Evolutionary conservation across 2,329 filamentous ascomycete genomes (phyloP), one percentile per base, ranked within the genome.

Genomic region (Sclerotiophoma versabilis): DNA sequence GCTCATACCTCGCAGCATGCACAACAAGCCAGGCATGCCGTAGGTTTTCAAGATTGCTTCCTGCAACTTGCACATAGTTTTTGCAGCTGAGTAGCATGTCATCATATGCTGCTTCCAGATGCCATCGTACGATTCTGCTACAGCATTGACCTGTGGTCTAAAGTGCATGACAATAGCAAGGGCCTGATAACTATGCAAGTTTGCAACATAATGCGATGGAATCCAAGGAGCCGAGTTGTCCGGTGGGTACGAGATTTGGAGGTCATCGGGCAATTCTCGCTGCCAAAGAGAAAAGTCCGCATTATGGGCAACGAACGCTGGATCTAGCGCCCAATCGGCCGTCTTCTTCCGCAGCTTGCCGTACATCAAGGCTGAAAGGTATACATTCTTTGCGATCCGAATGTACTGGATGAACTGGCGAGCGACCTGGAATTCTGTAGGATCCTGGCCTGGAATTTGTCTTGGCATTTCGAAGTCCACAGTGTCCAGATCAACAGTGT

Each of bases 1-100:
- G 75, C 93, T 96, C 72, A 96, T 92, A 32, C 93, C 93, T 62
- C 93, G 85, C 68, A 93, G 89, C 93, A 97, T 97, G 76, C 89
- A 96, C 64, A 95, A 83, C 14, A 98, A 80, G 0, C 93, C 93
- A 14, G 84, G 84, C 56, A 96, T 79, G 2, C 92, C 91, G 73
- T 88, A 96, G 0, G 85, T 84, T 48, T 88, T 83, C 54, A 96
- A 70, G 29, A 96, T 86, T 2, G 88, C 88, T 76, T 98, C 93
- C 70, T 97, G 92, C 5, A 97, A 76, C 55, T 90, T 87, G 75
- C 93, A 97, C 44, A 98, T 82, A 33, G 84, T 85, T 75, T 95
- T 96, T 32, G 93, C 92, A 1, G 93, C 89, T 33, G 86, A 85
- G 71, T 96, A 93, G 70, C 92, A 96, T 17, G 92, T 82, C 66